Evolutionary conservation across 352 stramenopile genomes (phyloP).

Genomic region (Thraustochytrium striatum): DNA sequence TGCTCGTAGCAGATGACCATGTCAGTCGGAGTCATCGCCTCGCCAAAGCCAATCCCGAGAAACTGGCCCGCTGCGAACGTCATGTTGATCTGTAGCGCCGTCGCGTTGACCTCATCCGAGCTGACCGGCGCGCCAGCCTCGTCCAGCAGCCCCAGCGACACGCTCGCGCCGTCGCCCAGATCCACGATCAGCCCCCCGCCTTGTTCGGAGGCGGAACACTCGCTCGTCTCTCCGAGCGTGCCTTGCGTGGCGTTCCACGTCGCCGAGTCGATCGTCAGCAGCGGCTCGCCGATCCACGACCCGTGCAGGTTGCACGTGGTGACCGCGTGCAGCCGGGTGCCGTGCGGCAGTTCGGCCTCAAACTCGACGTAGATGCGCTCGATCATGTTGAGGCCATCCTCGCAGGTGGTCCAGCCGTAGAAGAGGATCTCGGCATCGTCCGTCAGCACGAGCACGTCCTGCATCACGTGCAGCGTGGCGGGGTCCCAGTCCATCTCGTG

Average conservation of each 20-base stretch:
- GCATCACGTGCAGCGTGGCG: not conserved
- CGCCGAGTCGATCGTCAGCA: not conserved
- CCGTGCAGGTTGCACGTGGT: constrained; percentile 30
- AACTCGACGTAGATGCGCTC: not conserved
- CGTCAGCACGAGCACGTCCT: not conserved
- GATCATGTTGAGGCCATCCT: not conserved
- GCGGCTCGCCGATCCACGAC: not conserved
- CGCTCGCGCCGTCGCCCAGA: not conserved
- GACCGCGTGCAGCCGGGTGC: not conserved
- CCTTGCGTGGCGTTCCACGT: constrained; percentile 1
- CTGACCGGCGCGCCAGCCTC: not conserved
- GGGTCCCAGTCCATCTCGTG: constrained; percentile 24
- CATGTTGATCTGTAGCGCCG: not conserved
- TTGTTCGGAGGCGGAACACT: not conserved
- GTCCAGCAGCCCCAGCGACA: constrained; percentile 6
- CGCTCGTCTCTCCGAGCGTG: not conserved
- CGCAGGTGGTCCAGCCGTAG: not conserved
- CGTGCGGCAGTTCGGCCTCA: not conserved
- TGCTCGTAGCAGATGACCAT: constrained; percentile 19
- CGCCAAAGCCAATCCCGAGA: constrained; percentile 26
- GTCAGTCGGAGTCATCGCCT: constrained; percentile 21
- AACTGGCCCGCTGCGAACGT: not conserved
- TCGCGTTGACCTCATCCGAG: not conserved
- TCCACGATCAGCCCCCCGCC: not conserved
- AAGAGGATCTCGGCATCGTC: not conserved